Evolutionary conservation across 352 stramenopile species (phyloP).

Genomic region (Globisporangium nagaii): DNA sequence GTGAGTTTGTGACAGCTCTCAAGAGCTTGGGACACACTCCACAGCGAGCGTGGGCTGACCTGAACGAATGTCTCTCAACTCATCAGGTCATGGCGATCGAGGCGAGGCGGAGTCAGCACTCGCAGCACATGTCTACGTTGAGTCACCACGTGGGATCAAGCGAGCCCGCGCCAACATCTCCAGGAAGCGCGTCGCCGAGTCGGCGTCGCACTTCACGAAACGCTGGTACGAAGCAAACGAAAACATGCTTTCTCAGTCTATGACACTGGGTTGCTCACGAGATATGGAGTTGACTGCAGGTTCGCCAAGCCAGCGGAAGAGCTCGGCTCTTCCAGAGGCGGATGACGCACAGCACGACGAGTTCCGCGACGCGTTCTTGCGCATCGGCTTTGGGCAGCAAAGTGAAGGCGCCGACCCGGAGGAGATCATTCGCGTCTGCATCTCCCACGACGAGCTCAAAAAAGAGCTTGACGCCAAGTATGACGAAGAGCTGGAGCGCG

Average conservation of each 20-base stretch:
- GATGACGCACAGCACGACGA: conserved; percentile 15
- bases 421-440: conserved; percentile 61
- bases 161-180: not conserved
- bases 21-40: no score
- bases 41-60: no score
- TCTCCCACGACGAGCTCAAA: conserved; percentile 63
- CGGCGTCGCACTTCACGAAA: not conserved
- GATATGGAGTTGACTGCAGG: not conserved
- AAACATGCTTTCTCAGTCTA: not conserved
- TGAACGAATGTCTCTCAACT: not conserved
- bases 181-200: not conserved
- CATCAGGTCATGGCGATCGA: conserved; percentile 10
- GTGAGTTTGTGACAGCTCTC: conserved; percentile 19
- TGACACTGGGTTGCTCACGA: no score
- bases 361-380: conserved; percentile 56
- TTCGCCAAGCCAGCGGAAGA: conserved; percentile 6
- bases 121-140: not conserved
- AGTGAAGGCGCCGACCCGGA: conserved; percentile 52
- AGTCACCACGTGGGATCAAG: no score
- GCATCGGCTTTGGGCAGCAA: conserved; percentile 58
- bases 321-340: not conserved
- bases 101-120: not conserved
- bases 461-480: conserved; percentile 65
- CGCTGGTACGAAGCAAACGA: not conserved
- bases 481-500: conserved; percentile 48